Evolutionary conservation across 495 filamentous ascomycete species (phyloP), one percentile per base, ranked within the genome.

Genomic region (Clohesyomyces aquaticus): DNA sequence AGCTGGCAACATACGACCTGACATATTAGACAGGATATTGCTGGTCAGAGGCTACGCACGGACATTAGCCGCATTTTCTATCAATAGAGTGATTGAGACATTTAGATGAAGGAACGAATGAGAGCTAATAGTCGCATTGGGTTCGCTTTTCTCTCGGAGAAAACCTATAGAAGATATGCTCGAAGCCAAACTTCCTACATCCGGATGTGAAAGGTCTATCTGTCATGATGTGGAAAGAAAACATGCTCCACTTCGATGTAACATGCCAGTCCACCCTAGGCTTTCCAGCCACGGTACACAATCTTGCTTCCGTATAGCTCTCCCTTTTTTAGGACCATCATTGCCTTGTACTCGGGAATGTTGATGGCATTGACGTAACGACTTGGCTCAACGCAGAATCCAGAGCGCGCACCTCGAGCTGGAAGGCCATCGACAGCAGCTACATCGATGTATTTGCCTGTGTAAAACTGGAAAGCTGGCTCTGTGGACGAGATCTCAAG

Each of bases 381-480:
- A 70, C 89, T 89, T 0, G 93, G 91, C 78, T 98, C 94, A 21
- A 96, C 84, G 74, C 91, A 94, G 77, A 96, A 93, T 0, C 90
- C 93, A 18, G 86, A 82, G 38, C 90, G 81, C 10, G 84, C 69
- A 0, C 78, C 82, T 18, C 89, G 83, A 0, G 85, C 82, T 0
- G 88, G 83, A 14, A 83, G 71, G 0, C 85, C 87, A 14, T 82
- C 85, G 12, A 88, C 83, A 41, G 80, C 85, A 0, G 86, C 88
- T n/a, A 94, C 85, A 65, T 92, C 78, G 65, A 94, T 90, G 67
- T 84, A 85, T 69, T 90, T 88, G 47, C 92, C 94, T 0, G 91
- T 95, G 77, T 97, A 97, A 77, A 95, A 95, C 74, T 96, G 93
- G 82, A 96, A 97, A 0, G 93, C 91, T 0, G 94, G 94, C 76